Evolutionary conservation across 2,329 filamentous ascomycete species (phyloP).

Genomic region (Hypoxylon sp.): DNA sequence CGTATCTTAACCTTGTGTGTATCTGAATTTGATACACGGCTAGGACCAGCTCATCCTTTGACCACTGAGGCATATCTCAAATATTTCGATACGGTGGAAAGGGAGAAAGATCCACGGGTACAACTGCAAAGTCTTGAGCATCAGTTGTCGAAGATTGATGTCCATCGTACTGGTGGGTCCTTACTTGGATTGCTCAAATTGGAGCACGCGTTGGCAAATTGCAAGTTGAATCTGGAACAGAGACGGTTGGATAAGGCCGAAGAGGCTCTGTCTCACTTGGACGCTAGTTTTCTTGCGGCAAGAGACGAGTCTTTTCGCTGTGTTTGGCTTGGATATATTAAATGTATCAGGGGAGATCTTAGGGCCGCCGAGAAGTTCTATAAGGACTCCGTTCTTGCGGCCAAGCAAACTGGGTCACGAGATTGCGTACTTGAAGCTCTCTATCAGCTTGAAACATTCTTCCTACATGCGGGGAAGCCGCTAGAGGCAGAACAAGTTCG

Average conservation of each 20-base stretch:
- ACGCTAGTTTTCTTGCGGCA: constrained; percentile 40
- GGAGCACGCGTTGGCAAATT: constrained; percentile 49
- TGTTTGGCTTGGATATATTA: constrained; percentile 51
- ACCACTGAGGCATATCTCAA: constrained; percentile 49
- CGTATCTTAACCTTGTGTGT: constrained; percentile 46
- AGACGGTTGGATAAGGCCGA: constrained; percentile 47
- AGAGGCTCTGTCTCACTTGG: constrained; percentile 44
- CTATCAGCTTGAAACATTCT: constrained; percentile 52
- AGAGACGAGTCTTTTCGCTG: constrained; percentile 51
- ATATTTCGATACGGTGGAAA: constrained; percentile 50
- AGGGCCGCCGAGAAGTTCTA: constrained; percentile 47
- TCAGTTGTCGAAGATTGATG: constrained; percentile 44
- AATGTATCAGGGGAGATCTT: constrained; percentile 46
- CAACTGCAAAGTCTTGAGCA: constrained; percentile 44
- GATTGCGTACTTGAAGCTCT: constrained; percentile 51
- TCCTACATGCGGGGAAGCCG: constrained; percentile 46
- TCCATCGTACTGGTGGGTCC: constrained; percentile 31
- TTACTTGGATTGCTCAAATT: constrained; percentile 48
- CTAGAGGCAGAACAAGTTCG: constrained; percentile 49
- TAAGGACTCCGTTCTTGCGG: constrained; percentile 46
- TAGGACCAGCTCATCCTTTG: constrained; percentile 48
- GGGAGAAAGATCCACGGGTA: constrained; percentile 44
- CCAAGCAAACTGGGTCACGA: constrained; percentile 48
- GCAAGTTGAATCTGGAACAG: constrained; percentile 48
- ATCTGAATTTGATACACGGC: constrained; percentile 45